Base-by-base conservation (phyloP, 2,329 filamentous ascomycete genomes). In the Allantophomopsis cytisporea region DNA sequence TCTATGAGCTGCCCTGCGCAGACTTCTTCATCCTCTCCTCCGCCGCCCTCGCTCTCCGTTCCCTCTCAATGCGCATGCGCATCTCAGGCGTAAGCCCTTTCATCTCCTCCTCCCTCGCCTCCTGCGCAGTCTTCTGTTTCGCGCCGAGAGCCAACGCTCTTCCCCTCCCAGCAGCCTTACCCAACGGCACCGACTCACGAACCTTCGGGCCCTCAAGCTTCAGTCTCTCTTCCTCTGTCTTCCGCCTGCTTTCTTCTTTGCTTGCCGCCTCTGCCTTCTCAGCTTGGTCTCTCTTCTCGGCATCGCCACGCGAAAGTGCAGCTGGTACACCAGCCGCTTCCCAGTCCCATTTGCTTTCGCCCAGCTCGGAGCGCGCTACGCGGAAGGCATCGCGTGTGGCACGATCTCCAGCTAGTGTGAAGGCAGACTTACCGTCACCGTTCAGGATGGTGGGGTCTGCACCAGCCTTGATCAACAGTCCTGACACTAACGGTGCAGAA, bases 311-410 rank as follows among this genome's bases (percentile, higher is more conserved):
- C 2, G 74, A 78, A 36, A 98, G 63, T 0, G 81, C 64, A 0
- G 77, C 52, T 1, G 88, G 86, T 0, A 98, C 75, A 18, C 73
- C 73, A 2, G 86, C 80, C 0, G 62, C 65, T 3, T 83, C 75
- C 91, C 91, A 98, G 47, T 84, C 63, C 76, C 81, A 94, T 14
- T 65, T 71, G 0, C 57, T 56, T 54, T 94, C 86, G 13, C 87
- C 88, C 1, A 95, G 66, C 53, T 93, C 83, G 23, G 75, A 71
- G 6, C 91, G 81, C 4, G 87, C 86, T 2, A 95, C 76, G 2
- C 91, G 82, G 62, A 98, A 98, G 0, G 88, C 84, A 54, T 96
- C 88, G 2, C 89, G 76, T 0, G 88, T 95, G 2, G 79, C 61
- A 4, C 87, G 76, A 55, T 96, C 87, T 33, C 89, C 86, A 1